Evolutionary conservation across 2,329 filamentous ascomycete species (phyloP), one percentile per base, ranked within the genome.

Genomic region (Teratosphaeriaceae sp.): DNA sequence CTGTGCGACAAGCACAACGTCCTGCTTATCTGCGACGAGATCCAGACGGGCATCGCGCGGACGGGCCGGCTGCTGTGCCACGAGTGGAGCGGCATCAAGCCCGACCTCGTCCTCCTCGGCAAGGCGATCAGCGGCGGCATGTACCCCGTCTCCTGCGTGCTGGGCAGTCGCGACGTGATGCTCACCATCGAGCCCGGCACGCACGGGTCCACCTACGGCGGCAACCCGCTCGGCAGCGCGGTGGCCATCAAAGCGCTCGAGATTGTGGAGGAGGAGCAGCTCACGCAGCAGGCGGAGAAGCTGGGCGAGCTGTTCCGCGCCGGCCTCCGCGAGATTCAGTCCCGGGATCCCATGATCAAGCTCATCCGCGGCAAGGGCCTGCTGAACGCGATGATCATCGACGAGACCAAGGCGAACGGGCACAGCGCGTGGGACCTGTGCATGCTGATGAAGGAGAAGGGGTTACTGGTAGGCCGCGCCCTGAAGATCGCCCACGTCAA

Each of bases 121-220:
- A 98, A 98, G 73, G 92, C 92, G 55, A 95, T 98, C 64, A 95
- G 88, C 24, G 92, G 92, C 51, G 92, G 92, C 66, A 92, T 97
- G 84, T 98, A 98, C 70, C 92, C 92, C n/a, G 92, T 98, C 45
- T 95, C 88, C 48, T 88, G 84, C 58, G 89, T 98, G 38, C 75
- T 98, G 40, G 84, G 85, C 49, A 82, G 82, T 58, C 88, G 84
- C 69, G 89, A 96, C 44, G 75, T 97, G 51, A 96, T 98, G 89
- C 78, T 96, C 53, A 92, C 90, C 8, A 76, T 98, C 51, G 92
- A 98, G 74, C 87, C 92, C 20, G 92, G 92, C 47, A 97, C 92
- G 20, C 92, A 98, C 68, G 92, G 92, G 38, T 95, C 88, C 31
- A 98, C 92, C n/a, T 98, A 97, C 61, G 92, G 92, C 48, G 92